A percentile compares a stretch with the other conserved stretches of the same genome.
phyloP scores from a whole-genome alignment of 768 basidiomycete species.

The Boletus rubroflammeus region DNA sequence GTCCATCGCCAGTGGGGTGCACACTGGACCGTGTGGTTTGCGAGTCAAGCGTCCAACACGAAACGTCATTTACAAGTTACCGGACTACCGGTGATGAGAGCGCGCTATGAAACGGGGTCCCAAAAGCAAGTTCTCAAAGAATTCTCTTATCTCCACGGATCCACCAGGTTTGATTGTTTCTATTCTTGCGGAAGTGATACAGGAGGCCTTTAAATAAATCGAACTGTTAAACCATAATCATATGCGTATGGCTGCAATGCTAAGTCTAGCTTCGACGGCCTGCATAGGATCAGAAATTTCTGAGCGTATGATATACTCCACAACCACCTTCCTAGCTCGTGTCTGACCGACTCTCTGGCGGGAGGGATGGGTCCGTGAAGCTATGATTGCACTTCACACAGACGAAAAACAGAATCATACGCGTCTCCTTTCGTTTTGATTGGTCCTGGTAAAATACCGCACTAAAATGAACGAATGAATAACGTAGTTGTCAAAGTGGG shows the following conservation, averaged over 20 bases:
- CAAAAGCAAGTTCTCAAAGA: background rate
- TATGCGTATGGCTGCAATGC: background rate
- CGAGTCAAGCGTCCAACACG: background rate
- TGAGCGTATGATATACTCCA: background rate
- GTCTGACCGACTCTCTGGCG: slow-evolving; percentile 40
- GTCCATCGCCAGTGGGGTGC: background rate
- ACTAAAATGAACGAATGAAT: slow-evolving; percentile 40
- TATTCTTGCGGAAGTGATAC: background rate
- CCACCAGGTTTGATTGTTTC: background rate
- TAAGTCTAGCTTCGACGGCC: background rate
- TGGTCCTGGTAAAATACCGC: slow-evolving; percentile 96
- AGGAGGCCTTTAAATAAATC: background rate
- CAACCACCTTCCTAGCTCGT: slow-evolving; percentile 16
- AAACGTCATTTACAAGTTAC: background rate
- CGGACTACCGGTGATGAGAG: background rate
- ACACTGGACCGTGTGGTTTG: background rate
- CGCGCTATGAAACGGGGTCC: background rate
- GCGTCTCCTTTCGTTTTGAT: slow-evolving; percentile 92
- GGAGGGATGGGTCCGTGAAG: slow-evolving; percentile 67
- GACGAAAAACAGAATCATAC: slow-evolving; percentile 91
- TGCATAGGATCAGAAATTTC: slow-evolving; percentile 2
- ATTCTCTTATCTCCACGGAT: background rate
- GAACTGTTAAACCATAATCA: background rate
- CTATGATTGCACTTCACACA: slow-evolving; percentile 78
- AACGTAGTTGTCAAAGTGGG: background rate